Conservation (phyloP, 1,284 basidiomycete species). For the Sanghuangporus baumii region DNA sequence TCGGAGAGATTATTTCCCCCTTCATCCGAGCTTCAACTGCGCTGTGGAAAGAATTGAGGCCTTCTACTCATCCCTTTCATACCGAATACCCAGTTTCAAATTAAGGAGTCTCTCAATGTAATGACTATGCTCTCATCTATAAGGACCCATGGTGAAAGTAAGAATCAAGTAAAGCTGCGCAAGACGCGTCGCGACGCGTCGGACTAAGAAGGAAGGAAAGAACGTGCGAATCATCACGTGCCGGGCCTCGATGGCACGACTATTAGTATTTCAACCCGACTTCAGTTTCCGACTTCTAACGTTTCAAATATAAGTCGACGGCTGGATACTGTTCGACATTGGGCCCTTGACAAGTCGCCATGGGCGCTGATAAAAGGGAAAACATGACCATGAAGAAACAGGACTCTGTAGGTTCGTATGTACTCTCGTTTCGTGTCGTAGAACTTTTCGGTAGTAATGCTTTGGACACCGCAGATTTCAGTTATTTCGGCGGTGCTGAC, state of each 20-base stretch:
- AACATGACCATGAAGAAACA: neutral
- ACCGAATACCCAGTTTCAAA: no score
- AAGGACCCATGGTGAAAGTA: neutral
- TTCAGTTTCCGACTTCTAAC: neutral
- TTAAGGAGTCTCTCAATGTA: no score
- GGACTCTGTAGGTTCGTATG: neutral
- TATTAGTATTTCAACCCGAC: neutral
- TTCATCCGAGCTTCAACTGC: no score
- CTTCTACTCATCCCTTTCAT: no score
- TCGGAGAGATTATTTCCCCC: no score
- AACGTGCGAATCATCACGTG: neutral
- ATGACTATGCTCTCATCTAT: neutral
- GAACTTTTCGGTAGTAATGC: neutral
- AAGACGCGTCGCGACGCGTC: neutral
- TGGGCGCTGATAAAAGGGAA: neutral
- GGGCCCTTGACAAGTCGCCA: neutral
- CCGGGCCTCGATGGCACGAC: neutral
- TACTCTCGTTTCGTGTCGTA: neutral
- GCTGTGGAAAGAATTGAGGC: no score
- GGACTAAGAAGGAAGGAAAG: neutral
- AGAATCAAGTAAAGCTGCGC: neutral
- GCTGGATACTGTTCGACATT: neutral
- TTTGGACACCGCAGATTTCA: constrained; percentile 46
- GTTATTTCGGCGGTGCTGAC: constrained; percentile 76
- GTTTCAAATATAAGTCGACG: neutral